Conservation (phyloP, 75 land plant species). For the Picea sitchensis region DNA sequence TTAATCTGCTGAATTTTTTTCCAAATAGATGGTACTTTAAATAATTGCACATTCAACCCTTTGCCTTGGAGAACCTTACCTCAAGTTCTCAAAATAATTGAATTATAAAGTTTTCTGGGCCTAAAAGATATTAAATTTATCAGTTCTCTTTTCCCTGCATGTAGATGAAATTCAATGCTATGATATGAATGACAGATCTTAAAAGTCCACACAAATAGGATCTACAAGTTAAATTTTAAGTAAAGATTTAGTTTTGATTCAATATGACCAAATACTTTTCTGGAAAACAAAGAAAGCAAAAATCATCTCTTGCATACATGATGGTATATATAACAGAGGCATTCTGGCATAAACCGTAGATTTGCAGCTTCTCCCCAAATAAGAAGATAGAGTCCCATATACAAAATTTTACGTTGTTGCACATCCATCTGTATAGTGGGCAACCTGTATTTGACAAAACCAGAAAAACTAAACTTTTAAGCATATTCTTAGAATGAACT, state of each 20-base stretch:
- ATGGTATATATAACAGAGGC: slow-evolving; percentile 95
- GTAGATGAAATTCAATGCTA: no score
- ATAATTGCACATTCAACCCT: no score
- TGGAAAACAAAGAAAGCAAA: background rate
- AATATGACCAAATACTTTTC: background rate
- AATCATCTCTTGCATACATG: slow-evolving; percentile 48
- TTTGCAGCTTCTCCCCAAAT: slow-evolving; percentile 99
- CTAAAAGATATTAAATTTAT: no score
- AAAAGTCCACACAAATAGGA: background rate
- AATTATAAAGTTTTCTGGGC: no score
- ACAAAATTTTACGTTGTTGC: slow-evolving; percentile 69
- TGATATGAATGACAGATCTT: no score
- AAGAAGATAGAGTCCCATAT: slow-evolving; percentile 77
- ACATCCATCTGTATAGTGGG: slow-evolving; percentile 61
- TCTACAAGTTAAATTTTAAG: background rate
- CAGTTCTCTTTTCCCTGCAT: no score
- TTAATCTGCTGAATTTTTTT: no score
- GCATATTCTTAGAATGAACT: background rate
- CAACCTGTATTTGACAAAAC: slow-evolving; percentile 29
- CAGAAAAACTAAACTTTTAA: background rate
- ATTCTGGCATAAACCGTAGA: slow-evolving; percentile 92
- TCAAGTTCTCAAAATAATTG: no score
- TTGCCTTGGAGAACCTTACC: no score
- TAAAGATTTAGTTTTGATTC: background rate
- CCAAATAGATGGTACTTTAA: no score